Percentiles rank a stretch among this genome's conserved stretches.
Evolutionary conservation across 345 rosid genomes (phyloP).

Genomic region (Dipteronia sinensis): DNA sequence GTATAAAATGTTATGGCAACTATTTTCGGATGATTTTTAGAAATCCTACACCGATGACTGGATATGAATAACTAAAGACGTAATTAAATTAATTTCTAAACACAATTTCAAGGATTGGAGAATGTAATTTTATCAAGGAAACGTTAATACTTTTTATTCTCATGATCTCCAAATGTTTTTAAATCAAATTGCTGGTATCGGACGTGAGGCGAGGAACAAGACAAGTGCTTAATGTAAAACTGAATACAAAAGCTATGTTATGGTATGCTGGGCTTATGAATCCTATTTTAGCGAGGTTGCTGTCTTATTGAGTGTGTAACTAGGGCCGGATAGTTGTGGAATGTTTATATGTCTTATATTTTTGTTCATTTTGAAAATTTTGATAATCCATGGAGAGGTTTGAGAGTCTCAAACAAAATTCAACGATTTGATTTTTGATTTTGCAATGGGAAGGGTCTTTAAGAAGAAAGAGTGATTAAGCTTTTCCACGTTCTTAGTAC

Average conservation of each 20-base stretch:
- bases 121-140: background rate
- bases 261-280: background rate
- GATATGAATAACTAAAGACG: background rate
- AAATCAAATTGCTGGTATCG: background rate
- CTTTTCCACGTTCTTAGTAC: background rate
- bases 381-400: background rate
- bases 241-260: background rate
- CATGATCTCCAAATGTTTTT: background rate
- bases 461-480: background rate
- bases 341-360: background rate
- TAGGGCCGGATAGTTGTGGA: background rate
- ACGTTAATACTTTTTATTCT: background rate
- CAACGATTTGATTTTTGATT: background rate
- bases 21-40: background rate
- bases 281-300: too few species aligned
- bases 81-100: background rate
- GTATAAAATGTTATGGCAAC: background rate
- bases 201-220: background rate
- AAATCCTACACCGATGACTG: background rate
- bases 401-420: background rate
- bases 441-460: background rate
- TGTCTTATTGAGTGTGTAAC: too few species aligned
- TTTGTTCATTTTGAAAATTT: background rate
- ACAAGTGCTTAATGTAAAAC: slow-evolving; percentile 7
- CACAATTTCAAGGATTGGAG: background rate